These are phyloP conservation scores for Aspergillus hiratsukae DNA, from an alignment of 2,329 filamentous ascomycete species.

Conservation along the genomic window DNA sequence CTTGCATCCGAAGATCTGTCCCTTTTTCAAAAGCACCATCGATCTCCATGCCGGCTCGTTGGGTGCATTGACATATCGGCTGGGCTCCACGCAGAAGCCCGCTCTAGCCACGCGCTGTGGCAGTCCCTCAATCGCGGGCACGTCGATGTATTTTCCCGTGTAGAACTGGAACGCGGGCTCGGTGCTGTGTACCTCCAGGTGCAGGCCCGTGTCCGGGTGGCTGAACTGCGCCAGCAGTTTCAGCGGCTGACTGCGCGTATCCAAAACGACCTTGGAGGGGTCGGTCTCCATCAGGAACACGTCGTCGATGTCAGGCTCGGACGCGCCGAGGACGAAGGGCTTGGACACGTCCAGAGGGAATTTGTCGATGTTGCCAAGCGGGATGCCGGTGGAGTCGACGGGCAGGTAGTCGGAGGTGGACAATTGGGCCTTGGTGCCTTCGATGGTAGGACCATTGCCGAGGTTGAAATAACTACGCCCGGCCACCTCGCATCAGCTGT, in stretches of 20 bases:
- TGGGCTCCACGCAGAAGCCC: conserved; percentile 90
- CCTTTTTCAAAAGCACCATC: conserved; percentile 78
- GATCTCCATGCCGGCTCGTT: conserved; percentile 76
- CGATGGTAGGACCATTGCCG: conserved; percentile 51
- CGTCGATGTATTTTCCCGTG: conserved; percentile 78
- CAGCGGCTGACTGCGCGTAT: conserved; percentile 62
- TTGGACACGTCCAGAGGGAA: conserved; percentile 58
- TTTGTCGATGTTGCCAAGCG: conserved; percentile 64
- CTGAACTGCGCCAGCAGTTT: conserved; percentile 65
- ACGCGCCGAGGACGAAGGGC: conserved; percentile 66
- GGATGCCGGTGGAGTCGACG: conserved; percentile 69
- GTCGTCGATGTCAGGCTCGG: conserved; percentile 76
- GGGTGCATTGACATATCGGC: conserved; percentile 81
- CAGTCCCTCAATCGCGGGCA: conserved; percentile 57
- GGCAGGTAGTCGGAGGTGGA: conserved; percentile 64
- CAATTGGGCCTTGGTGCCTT: conserved; percentile 58
- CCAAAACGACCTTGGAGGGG: conserved; percentile 56
- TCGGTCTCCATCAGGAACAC: conserved; percentile 76
- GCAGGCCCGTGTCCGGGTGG: conserved; percentile 69
- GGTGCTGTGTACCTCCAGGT: conserved; percentile 83
- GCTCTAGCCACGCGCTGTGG: conserved; percentile 63
- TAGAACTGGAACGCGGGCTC: conserved; percentile 98
- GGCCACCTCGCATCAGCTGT: background rate
- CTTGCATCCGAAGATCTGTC: conserved; percentile 73
- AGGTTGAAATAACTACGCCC: conserved; percentile 63